A percentile compares a stretch with the other conserved stretches of the same genome.
phyloP scores from a whole-genome alignment of 1,139 yeast genomes.

The Pichia sp. region DNA sequence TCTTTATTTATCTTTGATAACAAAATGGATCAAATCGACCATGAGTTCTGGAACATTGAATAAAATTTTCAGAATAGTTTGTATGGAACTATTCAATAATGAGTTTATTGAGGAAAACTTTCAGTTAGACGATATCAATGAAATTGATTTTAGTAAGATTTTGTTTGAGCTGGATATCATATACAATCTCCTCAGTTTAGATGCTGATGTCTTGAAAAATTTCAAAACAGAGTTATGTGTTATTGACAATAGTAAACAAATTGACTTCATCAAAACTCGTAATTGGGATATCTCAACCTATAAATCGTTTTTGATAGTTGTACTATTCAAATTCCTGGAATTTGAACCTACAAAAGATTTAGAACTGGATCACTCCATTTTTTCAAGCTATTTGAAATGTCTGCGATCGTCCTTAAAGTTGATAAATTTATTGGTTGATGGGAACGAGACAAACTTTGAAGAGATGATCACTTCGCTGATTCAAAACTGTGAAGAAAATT shows the following conservation, averaged over 20 bases:
- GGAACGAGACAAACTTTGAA: conserved; percentile 50
- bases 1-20: conserved; percentile 42
- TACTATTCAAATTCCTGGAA: conserved; percentile 45
- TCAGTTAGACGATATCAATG: conserved; percentile 21
- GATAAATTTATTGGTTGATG: conserved; percentile 46
- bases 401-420: conserved; percentile 39
- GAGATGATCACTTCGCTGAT: conserved; percentile 35
- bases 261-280: conserved; percentile 36
- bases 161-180: conserved; percentile 53
- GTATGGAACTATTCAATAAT: conserved; percentile 45
- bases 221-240: conserved; percentile 55
- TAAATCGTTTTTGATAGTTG: conserved; percentile 47
- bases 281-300: conserved; percentile 60
- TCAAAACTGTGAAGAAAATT: conserved; percentile 14
- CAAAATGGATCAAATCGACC: conserved; percentile 54
- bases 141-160: conserved; percentile 57
- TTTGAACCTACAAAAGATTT: conserved; percentile 28
- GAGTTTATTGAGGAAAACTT: conserved; percentile 30
- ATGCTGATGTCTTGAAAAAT: conserved; percentile 41
- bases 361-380: conserved; percentile 9
- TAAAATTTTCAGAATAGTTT: conserved; percentile 53
- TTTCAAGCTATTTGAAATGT: conserved; percentile 32
- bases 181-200: conserved; percentile 45
- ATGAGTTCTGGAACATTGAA: conserved; percentile 53
- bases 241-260: conserved; percentile 43